Evolutionary conservation across 805 yeast species (phyloP).

Genomic region (Candida suzukii): DNA sequence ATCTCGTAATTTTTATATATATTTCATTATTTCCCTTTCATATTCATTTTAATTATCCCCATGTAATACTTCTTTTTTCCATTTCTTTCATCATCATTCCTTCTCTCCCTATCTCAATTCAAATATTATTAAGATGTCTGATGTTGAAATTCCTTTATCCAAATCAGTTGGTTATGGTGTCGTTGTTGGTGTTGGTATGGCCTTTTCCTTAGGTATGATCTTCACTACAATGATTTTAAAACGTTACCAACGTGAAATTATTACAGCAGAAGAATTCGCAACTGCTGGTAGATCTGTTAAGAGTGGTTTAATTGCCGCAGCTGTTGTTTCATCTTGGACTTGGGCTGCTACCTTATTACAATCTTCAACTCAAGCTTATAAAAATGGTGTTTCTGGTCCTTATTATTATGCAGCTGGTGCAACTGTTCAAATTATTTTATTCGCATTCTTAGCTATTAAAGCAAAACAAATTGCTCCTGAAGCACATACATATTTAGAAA

Average conservation of each 20-base stretch:
- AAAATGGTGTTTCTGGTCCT: conserved; percentile 73
- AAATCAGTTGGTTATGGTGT: conserved; percentile 86
- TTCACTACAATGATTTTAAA: conserved; percentile 60
- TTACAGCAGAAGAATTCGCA: conserved; percentile 89
- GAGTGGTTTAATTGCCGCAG: conserved; percentile 78
- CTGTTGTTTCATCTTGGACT: conserved; percentile 93
- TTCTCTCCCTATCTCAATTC: no score
- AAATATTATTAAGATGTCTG: no score
- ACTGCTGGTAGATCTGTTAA: conserved; percentile 89
- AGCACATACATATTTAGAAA: conserved; percentile 88
- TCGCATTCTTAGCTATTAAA: conserved; percentile 82
- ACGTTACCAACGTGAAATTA: conserved; percentile 77
- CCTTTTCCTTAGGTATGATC: conserved; percentile 69
- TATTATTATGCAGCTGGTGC: conserved; percentile 90
- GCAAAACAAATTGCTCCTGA: conserved; percentile 86
- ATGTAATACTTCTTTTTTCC: no score
- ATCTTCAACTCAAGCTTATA: conserved; percentile 73
- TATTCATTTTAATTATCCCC: no score
- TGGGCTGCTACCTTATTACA: conserved; percentile 79
- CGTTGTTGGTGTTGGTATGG: conserved; percentile 80
- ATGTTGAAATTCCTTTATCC: conserved; percentile 26
- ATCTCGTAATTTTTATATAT: no score
- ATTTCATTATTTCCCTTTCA: no score
- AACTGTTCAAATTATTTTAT: conserved; percentile 76
- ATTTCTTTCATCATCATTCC: no score